Evolutionary conservation across 2,329 filamentous ascomycete species (phyloP), one percentile per base, ranked within the genome.

Genomic region (Monosporascus sp.): DNA sequence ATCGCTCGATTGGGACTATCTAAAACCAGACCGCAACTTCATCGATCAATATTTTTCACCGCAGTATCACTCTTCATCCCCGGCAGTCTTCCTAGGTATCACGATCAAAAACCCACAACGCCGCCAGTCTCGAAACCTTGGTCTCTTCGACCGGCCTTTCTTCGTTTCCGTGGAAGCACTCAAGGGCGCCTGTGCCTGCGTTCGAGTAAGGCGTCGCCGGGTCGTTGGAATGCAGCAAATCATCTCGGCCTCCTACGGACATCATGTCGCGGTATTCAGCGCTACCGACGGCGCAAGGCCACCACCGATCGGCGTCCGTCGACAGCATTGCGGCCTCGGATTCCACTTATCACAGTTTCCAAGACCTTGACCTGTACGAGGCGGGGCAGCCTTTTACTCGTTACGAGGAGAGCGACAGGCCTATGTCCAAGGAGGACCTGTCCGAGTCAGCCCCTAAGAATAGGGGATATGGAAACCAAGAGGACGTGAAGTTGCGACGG

Each of bases 301-400:
- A 64, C 31, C 56, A 63, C 38, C 64, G 64, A 46, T 64, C 68
- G 20, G 59, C 61, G 36, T 74, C 73, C 46, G 69, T 72, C 50
- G 67, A 70, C 47, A 78, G 73, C 63, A 64, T 74, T 57, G 73
- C 75, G 49, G 68, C 68, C 48, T 80, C 78, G 27, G 75, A 77
- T 61, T 75, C 74, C 37, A 79, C 77, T 4, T 81, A 81, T 64
- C 77, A 81, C 64, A 81, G 78, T 70, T 81, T 81, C 61, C 70
- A 77, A 56, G 76, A 81, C 52, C 66, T 74, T 26, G 79, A 81
- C 57, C 59, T 76, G 3, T 73, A 69, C 61, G 76, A 80, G 49
- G 72, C 77, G 16, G 64, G 45, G 61, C 70, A 60, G 31, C 55
- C 58, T 50, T 37, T 50, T 9, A 48, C 58, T 48, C 37, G 50